These are phyloP conservation scores for Colletotrichum euphorbiae DNA, from an alignment of 2,329 filamentous ascomycete genomes.

Conservation along the genomic window DNA sequence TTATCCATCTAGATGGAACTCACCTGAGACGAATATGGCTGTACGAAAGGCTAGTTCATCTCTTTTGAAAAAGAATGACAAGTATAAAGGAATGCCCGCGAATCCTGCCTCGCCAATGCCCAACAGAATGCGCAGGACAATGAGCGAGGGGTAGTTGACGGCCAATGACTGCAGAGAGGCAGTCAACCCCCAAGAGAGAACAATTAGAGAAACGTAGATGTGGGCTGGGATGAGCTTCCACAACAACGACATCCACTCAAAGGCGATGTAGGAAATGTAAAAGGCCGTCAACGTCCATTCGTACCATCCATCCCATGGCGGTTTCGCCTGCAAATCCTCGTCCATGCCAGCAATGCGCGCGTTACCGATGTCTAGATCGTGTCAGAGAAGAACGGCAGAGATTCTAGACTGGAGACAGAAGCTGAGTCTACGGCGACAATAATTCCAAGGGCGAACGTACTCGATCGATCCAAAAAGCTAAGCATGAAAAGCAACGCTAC, in stretches of 20 bases:
- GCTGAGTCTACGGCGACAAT: not conserved
- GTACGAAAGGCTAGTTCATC: slow-evolving; percentile 86
- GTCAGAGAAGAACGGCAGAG: not conserved
- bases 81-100: slow-evolving; percentile 71
- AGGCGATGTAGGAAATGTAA: slow-evolving; percentile 72
- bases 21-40: slow-evolving; percentile 84
- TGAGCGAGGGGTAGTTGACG: slow-evolving; percentile 71
- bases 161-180: slow-evolving; percentile 79
- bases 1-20: slow-evolving; percentile 51
- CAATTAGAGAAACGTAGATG: slow-evolving; percentile 69
- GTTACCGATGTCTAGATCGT: slow-evolving; percentile 67
- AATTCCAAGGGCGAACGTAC: slow-evolving; percentile 58
- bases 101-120: slow-evolving; percentile 76
- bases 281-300: slow-evolving; percentile 71
- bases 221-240: slow-evolving; percentile 72
- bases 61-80: slow-evolving; percentile 73
- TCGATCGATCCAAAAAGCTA: slow-evolving; percentile 87
- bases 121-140: slow-evolving; percentile 66
- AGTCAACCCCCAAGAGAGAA: slow-evolving; percentile 82
- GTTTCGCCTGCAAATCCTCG: slow-evolving; percentile 65
- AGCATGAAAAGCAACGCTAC: slow-evolving; percentile 86
- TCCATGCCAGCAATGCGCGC: slow-evolving; percentile 74
- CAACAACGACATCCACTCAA: slow-evolving; percentile 74
- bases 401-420: not conserved
- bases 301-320: slow-evolving; percentile 62